Evolutionary conservation across 352 stramenopile genomes (phyloP), one percentile per base, ranked within the genome.

Genomic region (Globisporangium okanoganense): DNA sequence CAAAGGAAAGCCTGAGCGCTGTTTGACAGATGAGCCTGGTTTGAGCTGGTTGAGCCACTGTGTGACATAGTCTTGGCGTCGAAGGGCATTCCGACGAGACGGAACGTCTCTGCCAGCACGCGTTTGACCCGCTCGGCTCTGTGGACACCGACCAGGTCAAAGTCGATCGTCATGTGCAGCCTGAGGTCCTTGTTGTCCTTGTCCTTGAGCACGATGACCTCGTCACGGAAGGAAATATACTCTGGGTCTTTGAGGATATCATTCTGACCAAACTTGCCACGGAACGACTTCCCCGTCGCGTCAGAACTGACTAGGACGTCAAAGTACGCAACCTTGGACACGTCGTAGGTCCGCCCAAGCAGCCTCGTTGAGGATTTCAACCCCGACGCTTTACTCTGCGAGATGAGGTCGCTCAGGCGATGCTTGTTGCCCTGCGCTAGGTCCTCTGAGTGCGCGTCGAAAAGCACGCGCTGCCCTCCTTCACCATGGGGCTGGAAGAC

Each of bases 101-200:
- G 76, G 45, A 89, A 89, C 0, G 78, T 87, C 45, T 91, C 82
- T 0, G 72, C 67, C 4, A 91, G 70, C 18, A 87, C 65, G 9
- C 72, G 72, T 36, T 79, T 72, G 10, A 89, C 40, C 16, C 79
- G 71, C 4, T 87, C 70, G 0, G 72, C 75, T 22, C 82, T 72
- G 56, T 78, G 68, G 22, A 91, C 76, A 0, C 74, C 82, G 40
- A 88, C 64, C 56, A 88, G 59, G 4, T 70, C 60, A 0, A 85
- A 36, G 47, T 82, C 68, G 14, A 89, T 36, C 0, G 63, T 73
- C 36, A 85, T 50, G 1, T 67, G 64, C 51, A 86, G 20, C 22
- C 74, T 67, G 7, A 70, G 10, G 5, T 78, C 56, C 38, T 73
- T 69, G 66, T 76, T 69, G 20, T 81, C 71, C 54, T 67, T 76